Evolutionary conservation across 768 basidiomycete species (phyloP).

Genomic region (Dioszegia hungarica): DNA sequence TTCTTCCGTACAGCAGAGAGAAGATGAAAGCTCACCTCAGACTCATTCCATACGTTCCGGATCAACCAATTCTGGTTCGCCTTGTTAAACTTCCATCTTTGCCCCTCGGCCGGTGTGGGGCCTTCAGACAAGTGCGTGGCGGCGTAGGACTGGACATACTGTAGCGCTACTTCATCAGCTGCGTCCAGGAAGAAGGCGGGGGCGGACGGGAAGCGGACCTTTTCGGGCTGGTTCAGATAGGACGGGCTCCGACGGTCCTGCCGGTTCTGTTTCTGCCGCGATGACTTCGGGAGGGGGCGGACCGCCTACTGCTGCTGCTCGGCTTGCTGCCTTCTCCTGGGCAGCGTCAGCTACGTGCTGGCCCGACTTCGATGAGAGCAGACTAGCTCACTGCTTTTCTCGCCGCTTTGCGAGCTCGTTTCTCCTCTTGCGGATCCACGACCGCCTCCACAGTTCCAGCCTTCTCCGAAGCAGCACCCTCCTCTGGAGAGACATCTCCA

Average conservation of each 20-base stretch:
- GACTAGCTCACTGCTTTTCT: slow-evolving; percentile 1
- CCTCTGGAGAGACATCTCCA: background rate
- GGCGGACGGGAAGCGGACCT: slow-evolving; percentile 15
- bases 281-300: background rate
- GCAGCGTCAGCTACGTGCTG: background rate
- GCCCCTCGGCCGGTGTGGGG: slow-evolving; percentile 6
- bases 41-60: slow-evolving; percentile 23
- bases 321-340: slow-evolving; percentile 6
- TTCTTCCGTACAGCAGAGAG: background rate
- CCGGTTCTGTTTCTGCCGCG: background rate
- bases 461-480: background rate
- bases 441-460: background rate
- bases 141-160: slow-evolving; percentile 17
- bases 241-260: background rate
- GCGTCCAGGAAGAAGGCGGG: background rate
- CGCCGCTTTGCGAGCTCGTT: slow-evolving; percentile 10
- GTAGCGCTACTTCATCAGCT: slow-evolving; percentile 12
- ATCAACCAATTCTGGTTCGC: slow-evolving; percentile 39
- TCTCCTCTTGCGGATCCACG: slow-evolving; percentile 5
- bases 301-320: background rate
- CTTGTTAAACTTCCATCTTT: slow-evolving; percentile 40
- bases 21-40: slow-evolving; percentile 22
- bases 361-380: background rate
- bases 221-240: slow-evolving; percentile 37
- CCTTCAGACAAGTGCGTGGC: background rate